Percentiles rank a stretch among this genome's conserved stretches.
Evolutionary conservation across 495 filamentous ascomycete genomes (phyloP).

Genomic region (Penicillium dipodomyicola): DNA sequence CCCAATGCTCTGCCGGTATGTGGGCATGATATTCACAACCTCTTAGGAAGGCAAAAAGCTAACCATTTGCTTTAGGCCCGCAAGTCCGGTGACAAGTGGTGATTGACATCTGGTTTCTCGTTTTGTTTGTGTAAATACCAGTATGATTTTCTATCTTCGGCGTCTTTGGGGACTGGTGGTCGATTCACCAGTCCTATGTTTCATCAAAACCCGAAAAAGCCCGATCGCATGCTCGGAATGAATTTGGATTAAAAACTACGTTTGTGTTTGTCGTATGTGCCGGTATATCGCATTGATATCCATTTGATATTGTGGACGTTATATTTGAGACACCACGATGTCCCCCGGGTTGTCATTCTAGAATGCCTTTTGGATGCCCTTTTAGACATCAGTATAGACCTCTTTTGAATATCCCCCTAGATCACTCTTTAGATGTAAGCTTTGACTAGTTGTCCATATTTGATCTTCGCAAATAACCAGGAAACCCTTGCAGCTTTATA

Average conservation of each 20-base stretch:
- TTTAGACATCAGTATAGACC: neutral
- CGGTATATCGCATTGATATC: neutral
- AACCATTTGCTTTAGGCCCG: constrained; percentile 34
- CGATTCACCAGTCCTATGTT: constrained; percentile 17
- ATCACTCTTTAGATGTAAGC: neutral
- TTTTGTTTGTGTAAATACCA: constrained; percentile 45
- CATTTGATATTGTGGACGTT: neutral
- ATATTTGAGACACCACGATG: neutral
- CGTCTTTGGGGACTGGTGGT: constrained; percentile 34
- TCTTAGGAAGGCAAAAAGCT: neutral
- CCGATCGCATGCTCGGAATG: constrained; percentile 16
- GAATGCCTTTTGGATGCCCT: neutral
- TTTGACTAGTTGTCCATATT: neutral
- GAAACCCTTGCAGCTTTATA: constrained; percentile 8
- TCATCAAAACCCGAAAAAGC: constrained; percentile 10
- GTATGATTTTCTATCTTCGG: constrained; percentile 37
- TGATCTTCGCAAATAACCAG: neutral
- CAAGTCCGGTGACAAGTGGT: constrained; percentile 44
- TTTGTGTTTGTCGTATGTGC: constrained; percentile 3
- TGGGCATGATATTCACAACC: constrained; percentile 1
- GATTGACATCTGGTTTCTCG: constrained; percentile 23
- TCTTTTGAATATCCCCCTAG: neutral
- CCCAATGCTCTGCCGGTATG: constrained; percentile 45
- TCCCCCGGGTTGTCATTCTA: neutral
- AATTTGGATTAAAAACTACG: constrained; percentile 11